phyloP scores from a whole-genome alignment of 2,329 filamentous ascomycete genomes.

The Cadophora luteo-olivacea region DNA sequence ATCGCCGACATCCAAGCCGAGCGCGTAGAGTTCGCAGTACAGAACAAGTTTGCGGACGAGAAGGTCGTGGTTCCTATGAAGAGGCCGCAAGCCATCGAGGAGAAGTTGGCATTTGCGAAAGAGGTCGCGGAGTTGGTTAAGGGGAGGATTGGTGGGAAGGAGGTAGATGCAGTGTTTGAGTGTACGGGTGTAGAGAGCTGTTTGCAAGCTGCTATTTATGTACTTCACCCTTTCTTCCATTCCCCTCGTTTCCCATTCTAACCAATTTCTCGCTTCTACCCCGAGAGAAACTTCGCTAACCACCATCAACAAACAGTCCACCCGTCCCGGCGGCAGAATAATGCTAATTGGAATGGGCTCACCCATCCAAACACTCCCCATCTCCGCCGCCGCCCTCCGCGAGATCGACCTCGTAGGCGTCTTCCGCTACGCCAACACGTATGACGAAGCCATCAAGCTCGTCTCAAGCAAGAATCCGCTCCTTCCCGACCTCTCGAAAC shows the following conservation, averaged over 20 bases:
- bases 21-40: constrained; percentile 77
- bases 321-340: constrained; percentile 71
- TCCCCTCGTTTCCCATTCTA: background rate
- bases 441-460: constrained; percentile 88
- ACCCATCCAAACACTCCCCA: constrained; percentile 75
- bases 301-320: constrained; percentile 50
- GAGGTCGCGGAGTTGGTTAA: constrained; percentile 51
- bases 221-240: constrained; percentile 48
- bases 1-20: constrained; percentile 94
- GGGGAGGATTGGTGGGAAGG: constrained; percentile 55
- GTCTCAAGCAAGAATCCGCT: constrained; percentile 71
- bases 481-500: constrained; percentile 75
- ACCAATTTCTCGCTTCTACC: too few relatives aligned
- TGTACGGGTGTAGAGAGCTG: constrained; percentile 65
- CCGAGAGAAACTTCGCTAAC: constrained; percentile 21
- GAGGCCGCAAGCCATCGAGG: constrained; percentile 40
- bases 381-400: constrained; percentile 75
- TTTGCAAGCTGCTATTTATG: constrained; percentile 62
- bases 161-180: constrained; percentile 73
- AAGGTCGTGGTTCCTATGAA: constrained; percentile 44
- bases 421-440: constrained; percentile 85
- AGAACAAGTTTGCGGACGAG: constrained; percentile 43
- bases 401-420: constrained; percentile 80
- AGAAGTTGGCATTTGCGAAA: constrained; percentile 46
- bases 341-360: constrained; percentile 82